Conservation (phyloP, 176 grass and related monocot genomes). For the Bonia amplexicaulis region DNA sequence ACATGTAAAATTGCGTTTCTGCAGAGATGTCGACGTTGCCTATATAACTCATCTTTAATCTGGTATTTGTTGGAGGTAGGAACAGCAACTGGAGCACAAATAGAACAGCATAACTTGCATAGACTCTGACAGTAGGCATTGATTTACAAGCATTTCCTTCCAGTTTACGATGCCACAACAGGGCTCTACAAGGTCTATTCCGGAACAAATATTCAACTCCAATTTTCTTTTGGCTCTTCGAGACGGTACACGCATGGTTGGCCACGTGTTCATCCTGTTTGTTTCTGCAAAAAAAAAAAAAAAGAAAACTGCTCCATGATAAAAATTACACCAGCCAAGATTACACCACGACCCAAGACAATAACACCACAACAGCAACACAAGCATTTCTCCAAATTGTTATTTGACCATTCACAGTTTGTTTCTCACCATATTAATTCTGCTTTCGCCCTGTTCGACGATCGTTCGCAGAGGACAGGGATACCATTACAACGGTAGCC, state of each 20-base stretch:
- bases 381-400: not conserved
- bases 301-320: not conserved
- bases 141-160: not conserved
- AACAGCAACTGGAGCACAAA: constrained; percentile 17
- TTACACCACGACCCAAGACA: not conserved
- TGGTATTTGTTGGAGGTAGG: constrained; percentile 1
- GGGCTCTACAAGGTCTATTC: constrained; percentile 38
- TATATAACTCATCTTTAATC: not conserved
- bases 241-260: not conserved
- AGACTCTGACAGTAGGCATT: constrained; percentile 14
- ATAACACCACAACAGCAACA: not conserved
- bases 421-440: not conserved
- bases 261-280: constrained; percentile 18
- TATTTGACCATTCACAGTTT: not conserved
- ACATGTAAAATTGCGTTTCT: not conserved
- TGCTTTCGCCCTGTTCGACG: not conserved
- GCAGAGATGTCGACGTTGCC: not conserved
- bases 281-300: not conserved
- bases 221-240: constrained; percentile 9
- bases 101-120: constrained; percentile 13
- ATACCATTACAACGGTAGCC: constrained; percentile 25
- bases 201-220: constrained; percentile 6
- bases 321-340: not conserved
- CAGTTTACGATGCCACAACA: constrained; percentile 9
- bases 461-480: constrained; percentile 21